Evolutionary conservation across 176 grass and related monocot genomes (phyloP).

Genomic region (Calamus simplicifolius): DNA sequence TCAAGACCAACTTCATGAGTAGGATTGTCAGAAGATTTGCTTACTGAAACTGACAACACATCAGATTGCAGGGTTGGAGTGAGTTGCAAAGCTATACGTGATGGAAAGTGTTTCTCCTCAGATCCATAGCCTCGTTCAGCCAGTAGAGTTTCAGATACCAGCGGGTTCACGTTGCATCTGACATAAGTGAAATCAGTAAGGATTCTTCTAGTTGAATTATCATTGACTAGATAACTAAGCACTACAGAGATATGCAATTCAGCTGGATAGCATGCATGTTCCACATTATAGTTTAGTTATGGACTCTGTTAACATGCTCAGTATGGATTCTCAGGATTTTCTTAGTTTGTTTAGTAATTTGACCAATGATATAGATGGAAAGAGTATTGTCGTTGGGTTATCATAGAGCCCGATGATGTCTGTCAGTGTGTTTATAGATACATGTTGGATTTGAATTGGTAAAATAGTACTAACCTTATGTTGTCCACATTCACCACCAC

Average conservation of each 20-base stretch:
- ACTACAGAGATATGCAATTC: too few species aligned
- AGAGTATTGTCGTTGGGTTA: too few species aligned
- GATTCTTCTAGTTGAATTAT: slow-evolving; percentile 1
- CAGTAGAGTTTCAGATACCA: slow-evolving; percentile 75
- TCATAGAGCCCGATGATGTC: too few species aligned
- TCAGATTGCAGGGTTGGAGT: slow-evolving; percentile 83
- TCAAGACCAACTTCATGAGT: slow-evolving; percentile 54
- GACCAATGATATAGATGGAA: too few species aligned
- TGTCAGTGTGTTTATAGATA: too few species aligned
- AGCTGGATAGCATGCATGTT: too few species aligned
- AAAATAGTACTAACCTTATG: slow-evolving; percentile 49
- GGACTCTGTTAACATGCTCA: too few species aligned
- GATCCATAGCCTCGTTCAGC: slow-evolving; percentile 72
- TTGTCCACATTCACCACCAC: slow-evolving; percentile 80
- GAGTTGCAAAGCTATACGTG: slow-evolving; percentile 68
- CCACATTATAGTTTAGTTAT: too few species aligned
- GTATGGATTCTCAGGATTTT: too few species aligned
- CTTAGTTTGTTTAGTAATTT: too few species aligned
- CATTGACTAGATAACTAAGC: too few species aligned
- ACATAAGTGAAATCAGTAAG: slow-evolving; percentile 20
- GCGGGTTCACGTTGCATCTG: slow-evolving; percentile 65
- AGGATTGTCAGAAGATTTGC: slow-evolving; percentile 78
- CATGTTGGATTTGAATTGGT: too few species aligned
- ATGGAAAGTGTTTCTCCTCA: slow-evolving; percentile 86
- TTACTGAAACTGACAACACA: slow-evolving; percentile 58